Base-by-base conservation (phyloP, 2,329 filamentous ascomycete species). In the Lachnellula occidentalis region DNA sequence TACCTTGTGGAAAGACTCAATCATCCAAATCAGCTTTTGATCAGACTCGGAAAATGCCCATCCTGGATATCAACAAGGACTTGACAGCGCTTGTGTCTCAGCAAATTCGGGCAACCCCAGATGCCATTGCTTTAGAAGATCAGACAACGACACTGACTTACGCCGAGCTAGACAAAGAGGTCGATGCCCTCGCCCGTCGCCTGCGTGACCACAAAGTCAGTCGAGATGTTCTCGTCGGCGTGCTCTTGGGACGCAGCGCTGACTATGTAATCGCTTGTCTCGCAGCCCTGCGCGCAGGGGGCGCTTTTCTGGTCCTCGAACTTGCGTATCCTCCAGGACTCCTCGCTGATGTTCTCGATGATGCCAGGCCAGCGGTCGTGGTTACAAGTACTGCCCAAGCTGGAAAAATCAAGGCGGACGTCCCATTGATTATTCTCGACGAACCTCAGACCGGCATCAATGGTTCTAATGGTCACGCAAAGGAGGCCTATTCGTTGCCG, bases 231-330 rank as follows among this genome's bases (percentile, higher is more conserved):
- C 78, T 90, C 17, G 88, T 92, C 34, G 88, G 88, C 51, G 83
- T 92, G 42, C 77, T 92, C 50, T 78, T 92, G 66, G 85, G 83
- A 53, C 83, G 88, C 52, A 89, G 86, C 68, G 86, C 87, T 48
- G 80, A 90, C 71, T 90, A 92, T 71, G 86, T 92, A 57, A 84
- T 92, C 69, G 84, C 87, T 15, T 90, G 86, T 66, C 75, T 92
- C 50, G 88, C 88, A 24, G 83, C 86, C n/a, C 78, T 92, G 39
- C 82, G 86, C 56, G 88, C 88, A 2, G 88, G 88, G 50, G 88
- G 88, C 51, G 88, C 88, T 1, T 92, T 91, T 66, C 76, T 92
- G 5, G 88, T 92, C 2, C 80, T 92, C 3, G 88, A 92, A 71
- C 76, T 90, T 48, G 88, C 88, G 3, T 92, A 92, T 60, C 88